Percentiles rank a stretch among this genome's conserved stretches.
These are phyloP conservation scores for Nicotiana undulata DNA, from an alignment of 257 asterid species.

Conservation along the genomic window DNA sequence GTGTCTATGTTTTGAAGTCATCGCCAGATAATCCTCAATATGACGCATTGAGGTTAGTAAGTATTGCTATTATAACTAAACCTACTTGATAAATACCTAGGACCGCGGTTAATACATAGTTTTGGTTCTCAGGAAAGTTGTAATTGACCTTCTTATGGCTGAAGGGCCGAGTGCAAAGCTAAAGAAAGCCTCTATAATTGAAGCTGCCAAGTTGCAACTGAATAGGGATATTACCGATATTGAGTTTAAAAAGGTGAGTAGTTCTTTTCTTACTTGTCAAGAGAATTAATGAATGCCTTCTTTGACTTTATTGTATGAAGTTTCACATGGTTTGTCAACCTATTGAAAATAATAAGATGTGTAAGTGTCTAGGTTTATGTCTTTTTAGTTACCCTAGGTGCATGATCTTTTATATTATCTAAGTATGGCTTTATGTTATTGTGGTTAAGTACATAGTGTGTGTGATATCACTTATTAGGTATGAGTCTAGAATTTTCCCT, in stretches of 20 bases:
- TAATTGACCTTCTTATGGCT: constrained; percentile 57
- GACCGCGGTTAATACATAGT: not conserved
- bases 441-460: not conserved
- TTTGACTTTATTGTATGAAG: not conserved
- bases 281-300: not conserved
- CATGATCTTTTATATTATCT: not conserved
- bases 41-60: constrained; percentile 59
- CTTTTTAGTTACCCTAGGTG: not conserved
- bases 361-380: not conserved
- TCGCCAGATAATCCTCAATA: constrained; percentile 57
- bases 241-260: constrained; percentile 66
- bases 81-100: not conserved
- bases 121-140: constrained; percentile 51
- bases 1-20: constrained; percentile 66
- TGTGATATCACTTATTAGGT: not conserved
- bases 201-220: constrained; percentile 61
- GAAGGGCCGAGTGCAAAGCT: constrained; percentile 79
- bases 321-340: not conserved
- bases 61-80: not conserved
- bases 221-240: constrained; percentile 26
- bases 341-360: not conserved
- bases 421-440: not conserved
- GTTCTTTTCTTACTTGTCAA: not conserved
- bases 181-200: constrained; percentile 51
- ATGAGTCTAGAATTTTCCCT: not conserved